A percentile compares a stretch with the other conserved stretches of the same genome.
Conservation (phyloP, 257 asterid species). For the Avicennia marina region DNA sequence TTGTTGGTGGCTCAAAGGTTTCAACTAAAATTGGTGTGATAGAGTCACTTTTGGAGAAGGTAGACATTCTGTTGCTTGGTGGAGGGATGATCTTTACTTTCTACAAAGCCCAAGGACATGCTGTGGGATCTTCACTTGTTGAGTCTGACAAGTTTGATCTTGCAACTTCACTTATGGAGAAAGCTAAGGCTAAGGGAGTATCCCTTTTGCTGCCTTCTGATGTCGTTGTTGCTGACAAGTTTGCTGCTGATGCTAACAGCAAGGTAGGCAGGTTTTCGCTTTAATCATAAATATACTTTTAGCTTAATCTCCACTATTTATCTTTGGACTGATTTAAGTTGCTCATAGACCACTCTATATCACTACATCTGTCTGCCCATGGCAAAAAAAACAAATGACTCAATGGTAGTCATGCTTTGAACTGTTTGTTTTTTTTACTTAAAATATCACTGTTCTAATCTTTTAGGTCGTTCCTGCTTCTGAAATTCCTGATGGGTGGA, state of each 20-base stretch:
- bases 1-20: conserved; percentile 85
- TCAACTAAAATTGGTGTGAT: conserved; percentile 71
- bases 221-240: conserved; percentile 71
- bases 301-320: background rate
- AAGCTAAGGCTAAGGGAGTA: conserved; percentile 80
- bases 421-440: background rate
- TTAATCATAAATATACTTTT: background rate
- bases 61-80: conserved; percentile 64
- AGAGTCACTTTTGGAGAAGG: conserved; percentile 68
- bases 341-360: too few relatives aligned
- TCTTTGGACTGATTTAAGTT: too few relatives aligned
- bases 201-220: conserved; percentile 68
- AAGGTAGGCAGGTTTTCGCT: conserved; percentile 34
- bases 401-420: too few relatives aligned
- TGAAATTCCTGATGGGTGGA: conserved; percentile 85
- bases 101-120: conserved; percentile 74
- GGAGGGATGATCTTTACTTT: conserved; percentile 89
- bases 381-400: too few relatives aligned
- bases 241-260: conserved; percentile 78
- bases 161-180: conserved; percentile 63
- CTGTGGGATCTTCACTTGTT: conserved; percentile 77
- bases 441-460: too few relatives aligned
- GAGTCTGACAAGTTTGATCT: conserved; percentile 83
- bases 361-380: too few relatives aligned
- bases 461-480: conserved; percentile 66